Evolutionary conservation across 176 grass and related monocot species (phyloP).

Genomic region (Dendrocalamus sinicus): DNA sequence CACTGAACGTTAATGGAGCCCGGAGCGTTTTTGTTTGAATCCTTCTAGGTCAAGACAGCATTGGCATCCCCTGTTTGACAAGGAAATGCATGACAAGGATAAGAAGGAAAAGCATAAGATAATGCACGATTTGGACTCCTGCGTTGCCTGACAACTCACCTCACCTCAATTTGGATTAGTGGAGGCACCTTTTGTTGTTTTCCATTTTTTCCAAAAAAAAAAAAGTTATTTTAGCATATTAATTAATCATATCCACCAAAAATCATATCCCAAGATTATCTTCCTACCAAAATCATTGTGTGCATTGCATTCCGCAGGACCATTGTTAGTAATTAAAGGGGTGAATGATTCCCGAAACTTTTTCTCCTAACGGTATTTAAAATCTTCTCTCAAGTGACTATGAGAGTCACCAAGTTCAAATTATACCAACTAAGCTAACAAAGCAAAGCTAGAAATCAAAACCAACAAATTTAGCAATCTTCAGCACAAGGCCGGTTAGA

Average conservation of each 20-base stretch:
- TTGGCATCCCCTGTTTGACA: neutral
- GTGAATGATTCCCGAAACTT: too few relatives aligned
- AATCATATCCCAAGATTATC: neutral
- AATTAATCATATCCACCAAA: neutral
- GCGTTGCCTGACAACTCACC: neutral
- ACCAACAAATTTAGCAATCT: too few relatives aligned
- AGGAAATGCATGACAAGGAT: neutral
- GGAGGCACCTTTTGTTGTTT: neutral
- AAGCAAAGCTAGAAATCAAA: too few relatives aligned
- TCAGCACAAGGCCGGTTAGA: too few relatives aligned
- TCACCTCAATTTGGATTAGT: neutral
- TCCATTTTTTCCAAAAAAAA: neutral
- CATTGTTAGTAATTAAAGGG: too few relatives aligned
- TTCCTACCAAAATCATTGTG: neutral
- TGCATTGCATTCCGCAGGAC: neutral
- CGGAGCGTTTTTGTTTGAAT: neutral
- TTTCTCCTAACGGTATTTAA: too few relatives aligned
- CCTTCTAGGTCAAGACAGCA: neutral
- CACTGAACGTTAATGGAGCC: neutral
- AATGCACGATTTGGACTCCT: neutral
- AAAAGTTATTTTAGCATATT: neutral
- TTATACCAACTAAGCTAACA: too few relatives aligned
- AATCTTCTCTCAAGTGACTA: too few relatives aligned
- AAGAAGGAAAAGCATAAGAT: neutral
- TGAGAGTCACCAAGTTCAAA: too few relatives aligned